These are phyloP conservation scores for Eragrostis tef DNA, from an alignment of 202 grass and related monocot species.

Conservation along the genomic window DNA sequence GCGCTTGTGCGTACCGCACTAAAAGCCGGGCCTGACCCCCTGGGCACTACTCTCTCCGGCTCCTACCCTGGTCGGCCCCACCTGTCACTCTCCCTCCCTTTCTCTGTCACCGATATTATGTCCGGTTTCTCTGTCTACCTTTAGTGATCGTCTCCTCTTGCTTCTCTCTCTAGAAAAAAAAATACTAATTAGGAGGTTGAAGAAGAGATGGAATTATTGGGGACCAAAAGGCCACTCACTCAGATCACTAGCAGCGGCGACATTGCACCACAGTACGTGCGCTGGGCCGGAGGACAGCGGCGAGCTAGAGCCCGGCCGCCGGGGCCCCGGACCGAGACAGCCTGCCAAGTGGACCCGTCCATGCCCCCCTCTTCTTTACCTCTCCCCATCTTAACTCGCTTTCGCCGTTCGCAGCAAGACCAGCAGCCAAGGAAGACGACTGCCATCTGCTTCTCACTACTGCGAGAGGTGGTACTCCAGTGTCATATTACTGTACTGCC, in stretches of 20 bases:
- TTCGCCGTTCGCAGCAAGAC: not conserved
- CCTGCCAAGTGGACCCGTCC: not conserved
- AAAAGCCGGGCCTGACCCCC: not conserved
- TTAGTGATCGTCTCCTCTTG: not conserved
- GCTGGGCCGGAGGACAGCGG: slow-evolving; percentile 44
- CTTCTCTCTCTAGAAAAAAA: slow-evolving; percentile 41
- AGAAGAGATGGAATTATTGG: slow-evolving; percentile 44
- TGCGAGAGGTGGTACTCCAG: not conserved
- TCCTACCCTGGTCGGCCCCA: slow-evolving; percentile 2
- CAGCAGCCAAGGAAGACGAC: not conserved
- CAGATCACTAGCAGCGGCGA: not conserved
- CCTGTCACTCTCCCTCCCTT: not conserved
- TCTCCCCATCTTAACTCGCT: not conserved
- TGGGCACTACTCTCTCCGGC: slow-evolving; percentile 47
- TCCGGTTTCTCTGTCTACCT: slow-evolving; percentile 38
- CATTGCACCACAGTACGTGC: slow-evolving; percentile 53
- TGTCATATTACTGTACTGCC: not conserved
- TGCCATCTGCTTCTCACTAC: not conserved
- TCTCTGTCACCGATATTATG: slow-evolving; percentile 23
- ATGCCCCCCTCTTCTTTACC: not conserved
- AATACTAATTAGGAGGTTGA: not conserved
- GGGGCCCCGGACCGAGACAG: slow-evolving; percentile 13
- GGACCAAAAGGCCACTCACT: slow-evolving; percentile 48
- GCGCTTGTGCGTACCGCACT: slow-evolving; percentile 5
- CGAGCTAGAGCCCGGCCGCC: not conserved